A percentile compares a stretch with the other conserved stretches of the same genome.
Evolutionary conservation across 768 basidiomycete genomes (phyloP).

Genomic region (Russula compacta): DNA sequence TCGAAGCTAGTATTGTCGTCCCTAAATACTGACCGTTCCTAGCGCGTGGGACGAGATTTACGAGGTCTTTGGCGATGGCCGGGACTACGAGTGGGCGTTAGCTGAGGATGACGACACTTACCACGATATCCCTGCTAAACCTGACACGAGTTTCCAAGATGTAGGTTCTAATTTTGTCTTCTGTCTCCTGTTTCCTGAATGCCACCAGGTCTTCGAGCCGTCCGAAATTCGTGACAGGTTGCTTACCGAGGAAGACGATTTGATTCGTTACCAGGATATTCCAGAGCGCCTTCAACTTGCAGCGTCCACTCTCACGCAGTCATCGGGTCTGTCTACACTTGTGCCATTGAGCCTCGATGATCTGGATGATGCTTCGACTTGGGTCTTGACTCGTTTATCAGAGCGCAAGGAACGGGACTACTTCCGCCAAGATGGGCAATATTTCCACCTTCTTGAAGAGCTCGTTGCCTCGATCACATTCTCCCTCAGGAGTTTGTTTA

Average conservation of each 20-base stretch:
- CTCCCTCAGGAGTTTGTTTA: constrained; percentile 73
- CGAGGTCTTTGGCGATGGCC: constrained; percentile 93
- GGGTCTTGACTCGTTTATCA: constrained; percentile 81
- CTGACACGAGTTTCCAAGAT: constrained; percentile 78
- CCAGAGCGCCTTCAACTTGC: constrained; percentile 95
- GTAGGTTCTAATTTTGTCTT: constrained; percentile 36
- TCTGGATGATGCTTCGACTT: constrained; percentile 71
- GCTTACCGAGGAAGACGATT: constrained; percentile 88
- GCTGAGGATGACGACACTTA: constrained; percentile 61
- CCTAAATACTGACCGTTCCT: constrained; percentile 4
- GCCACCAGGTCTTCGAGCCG: constrained; percentile 85
- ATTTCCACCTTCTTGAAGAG: constrained; percentile 49
- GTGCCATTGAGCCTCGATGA: constrained; percentile 62
- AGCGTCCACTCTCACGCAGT: constrained; percentile 69
- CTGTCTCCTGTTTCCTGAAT: neutral
- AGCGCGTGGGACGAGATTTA: constrained; percentile 95
- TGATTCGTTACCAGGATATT: constrained; percentile 81
- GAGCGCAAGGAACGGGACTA: constrained; percentile 59
- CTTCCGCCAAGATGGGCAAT: constrained; percentile 55
- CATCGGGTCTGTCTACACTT: constrained; percentile 51
- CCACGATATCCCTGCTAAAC: constrained; percentile 48
- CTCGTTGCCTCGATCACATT: constrained; percentile 73
- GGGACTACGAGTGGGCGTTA: constrained; percentile 93
- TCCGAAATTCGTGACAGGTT: constrained; percentile 86
- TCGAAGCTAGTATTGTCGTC: neutral